phyloP scores from a whole-genome alignment of 352 stramenopile species.

The Globisporangium nagaii region DNA sequence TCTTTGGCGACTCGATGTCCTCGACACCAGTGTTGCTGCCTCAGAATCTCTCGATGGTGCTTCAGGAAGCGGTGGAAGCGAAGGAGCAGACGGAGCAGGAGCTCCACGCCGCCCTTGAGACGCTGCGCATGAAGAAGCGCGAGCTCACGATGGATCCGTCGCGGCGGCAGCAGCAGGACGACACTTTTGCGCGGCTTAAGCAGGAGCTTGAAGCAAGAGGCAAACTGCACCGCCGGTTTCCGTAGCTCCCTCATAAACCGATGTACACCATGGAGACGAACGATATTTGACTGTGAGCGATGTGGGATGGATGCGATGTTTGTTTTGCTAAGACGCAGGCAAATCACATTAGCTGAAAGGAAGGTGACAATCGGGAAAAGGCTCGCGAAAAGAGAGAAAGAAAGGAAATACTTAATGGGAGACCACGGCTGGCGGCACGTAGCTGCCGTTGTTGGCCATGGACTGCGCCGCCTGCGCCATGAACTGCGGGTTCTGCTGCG shows the following conservation, averaged over 20 bases:
- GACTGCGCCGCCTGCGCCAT: constrained; percentile 54
- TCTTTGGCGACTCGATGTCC: constrained; percentile 4
- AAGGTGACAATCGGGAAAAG: no score
- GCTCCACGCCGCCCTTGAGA: constrained; percentile 6
- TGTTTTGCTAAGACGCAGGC: no score
- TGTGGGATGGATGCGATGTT: no score
- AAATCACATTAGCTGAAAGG: no score
- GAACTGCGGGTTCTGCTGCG: constrained; percentile 71
- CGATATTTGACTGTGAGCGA: no score
- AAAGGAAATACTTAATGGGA: background rate
- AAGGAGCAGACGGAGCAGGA: constrained; percentile 9
- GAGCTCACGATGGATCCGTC: constrained; percentile 8
- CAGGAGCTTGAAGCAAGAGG: constrained; percentile 27
- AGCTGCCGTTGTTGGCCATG: constrained; percentile 32
- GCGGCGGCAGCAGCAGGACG: constrained; percentile 3
- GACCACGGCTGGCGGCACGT: constrained; percentile 30
- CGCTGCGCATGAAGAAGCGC: constrained; percentile 9
- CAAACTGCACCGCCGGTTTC: constrained; percentile 26
- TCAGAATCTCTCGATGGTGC: constrained; percentile 67
- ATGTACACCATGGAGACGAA: no score
- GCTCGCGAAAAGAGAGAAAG: background rate
- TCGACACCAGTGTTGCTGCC: constrained; percentile 88
- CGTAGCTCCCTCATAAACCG: no score
- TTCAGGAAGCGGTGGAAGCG: constrained; percentile 22
- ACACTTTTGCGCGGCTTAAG: constrained; percentile 12